Conservation (phyloP, 2,329 filamentous ascomycete species). For the Aspergillus tubingensis region DNA sequence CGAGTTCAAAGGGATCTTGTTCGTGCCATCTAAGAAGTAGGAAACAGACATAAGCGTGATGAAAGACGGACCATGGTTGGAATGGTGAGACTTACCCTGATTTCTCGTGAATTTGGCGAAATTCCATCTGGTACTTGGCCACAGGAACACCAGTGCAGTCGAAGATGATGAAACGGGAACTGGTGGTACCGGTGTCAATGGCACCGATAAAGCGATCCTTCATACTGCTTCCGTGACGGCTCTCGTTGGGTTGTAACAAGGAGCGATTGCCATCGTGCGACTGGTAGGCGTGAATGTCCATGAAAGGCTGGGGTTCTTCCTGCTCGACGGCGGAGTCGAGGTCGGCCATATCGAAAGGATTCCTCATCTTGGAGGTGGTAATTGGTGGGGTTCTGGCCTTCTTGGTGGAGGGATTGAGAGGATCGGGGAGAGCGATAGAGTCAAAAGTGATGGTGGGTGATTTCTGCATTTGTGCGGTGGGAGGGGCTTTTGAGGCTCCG, state of each 20-base stretch:
- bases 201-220: slow-evolving; percentile 69
- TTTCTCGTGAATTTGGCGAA: slow-evolving; percentile 79
- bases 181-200: slow-evolving; percentile 90
- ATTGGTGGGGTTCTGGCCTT: slow-evolving; percentile 6
- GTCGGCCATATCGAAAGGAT: slow-evolving; percentile 37
- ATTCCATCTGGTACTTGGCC: slow-evolving; percentile 82
- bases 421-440: background rate
- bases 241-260: slow-evolving; percentile 38
- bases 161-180: slow-evolving; percentile 87
- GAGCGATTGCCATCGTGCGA: slow-evolving; percentile 39
- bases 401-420: background rate
- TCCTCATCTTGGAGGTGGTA: slow-evolving; percentile 24
- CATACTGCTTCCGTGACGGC: slow-evolving; percentile 32
- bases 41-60: background rate
- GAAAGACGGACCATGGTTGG: background rate
- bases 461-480: background rate
- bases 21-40: slow-evolving; percentile 73
- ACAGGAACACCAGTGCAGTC: slow-evolving; percentile 75
- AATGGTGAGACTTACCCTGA: slow-evolving; percentile 67
- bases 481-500: background rate
- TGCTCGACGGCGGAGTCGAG: slow-evolving; percentile 25
- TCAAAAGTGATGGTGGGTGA: background rate
- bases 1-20: slow-evolving; percentile 76
- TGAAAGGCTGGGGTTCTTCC: slow-evolving; percentile 17
- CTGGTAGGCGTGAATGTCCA: slow-evolving; percentile 32